Evolutionary conservation across 2,329 filamentous ascomycete species (phyloP).

Genomic region (Cladosporium sp.): DNA sequence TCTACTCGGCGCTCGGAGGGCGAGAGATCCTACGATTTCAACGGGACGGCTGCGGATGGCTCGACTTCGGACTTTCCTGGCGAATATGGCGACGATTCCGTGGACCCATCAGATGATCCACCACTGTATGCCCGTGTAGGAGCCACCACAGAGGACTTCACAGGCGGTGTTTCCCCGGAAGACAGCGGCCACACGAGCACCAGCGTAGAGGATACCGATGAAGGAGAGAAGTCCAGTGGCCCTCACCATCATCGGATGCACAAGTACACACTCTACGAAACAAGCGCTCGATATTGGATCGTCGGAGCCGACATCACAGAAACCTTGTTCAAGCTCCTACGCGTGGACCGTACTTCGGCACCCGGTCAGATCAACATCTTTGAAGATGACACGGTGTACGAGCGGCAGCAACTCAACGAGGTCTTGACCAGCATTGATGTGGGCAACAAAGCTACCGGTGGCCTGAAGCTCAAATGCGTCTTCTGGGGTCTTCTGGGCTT

Average conservation of each 20-base stretch:
- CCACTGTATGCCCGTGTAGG: slow-evolving; percentile 24
- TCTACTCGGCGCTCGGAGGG: background rate
- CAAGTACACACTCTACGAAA: slow-evolving; percentile 97
- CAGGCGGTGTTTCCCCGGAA: background rate
- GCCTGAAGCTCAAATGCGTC: slow-evolving; percentile 80
- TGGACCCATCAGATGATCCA: slow-evolving; percentile 15
- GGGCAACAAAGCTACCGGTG: slow-evolving; percentile 84
- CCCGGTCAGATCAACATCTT: slow-evolving; percentile 72
- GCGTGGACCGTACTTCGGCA: slow-evolving; percentile 85
- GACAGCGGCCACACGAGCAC: slow-evolving; percentile 2
- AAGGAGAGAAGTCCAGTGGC: slow-evolving; percentile 11
- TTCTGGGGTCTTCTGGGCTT: slow-evolving; percentile 94
- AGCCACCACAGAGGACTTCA: slow-evolving; percentile 23
- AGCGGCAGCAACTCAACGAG: slow-evolving; percentile 83
- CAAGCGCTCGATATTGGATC: slow-evolving; percentile 85
- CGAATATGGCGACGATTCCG: slow-evolving; percentile 13
- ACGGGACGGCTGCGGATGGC: background rate
- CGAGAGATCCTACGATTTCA: background rate
- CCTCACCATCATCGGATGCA: slow-evolving; percentile 57
- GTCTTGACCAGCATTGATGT: slow-evolving; percentile 92
- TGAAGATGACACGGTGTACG: slow-evolving; percentile 94
- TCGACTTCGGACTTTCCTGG: background rate
- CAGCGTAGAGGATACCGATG: slow-evolving; percentile 12
- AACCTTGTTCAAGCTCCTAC: slow-evolving; percentile 80
- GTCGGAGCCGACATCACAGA: slow-evolving; percentile 89